Base-by-base conservation (phyloP, 306 rosid genomes). In the Sechiopsis laciniata region DNA sequence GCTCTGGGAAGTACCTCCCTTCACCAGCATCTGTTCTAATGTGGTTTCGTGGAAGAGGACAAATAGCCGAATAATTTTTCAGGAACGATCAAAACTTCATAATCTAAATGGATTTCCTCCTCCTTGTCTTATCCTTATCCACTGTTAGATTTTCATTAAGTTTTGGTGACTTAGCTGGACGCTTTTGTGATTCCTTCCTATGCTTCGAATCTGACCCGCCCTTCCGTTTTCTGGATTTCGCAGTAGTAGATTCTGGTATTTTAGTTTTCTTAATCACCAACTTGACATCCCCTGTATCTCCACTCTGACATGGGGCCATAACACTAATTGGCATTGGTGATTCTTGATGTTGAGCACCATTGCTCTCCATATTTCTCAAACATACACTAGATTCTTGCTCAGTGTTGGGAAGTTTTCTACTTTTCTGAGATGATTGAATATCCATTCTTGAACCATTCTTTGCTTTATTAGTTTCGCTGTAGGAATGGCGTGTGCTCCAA, bases 191-290 rank as follows among this genome's bases (percentile, higher is more conserved):
- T 77, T 51, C 74, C 29, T 29, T 53, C 37, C 57, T 75, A 14
- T 11, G 56, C 58, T 58, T 77, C 68, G 74, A 35, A 83, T 74
- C 75, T 13, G 83, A 71, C 75, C 57, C 37, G 37, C 37, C 65
- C 79, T 82, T 89, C 73, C 91, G 91, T 78, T 89, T 94, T 76
- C 85, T 77, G 76, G 85, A 71, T 19, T 64, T 84, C 9, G 71
- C 66, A 54, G 86, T 17, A 64, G 71, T 63, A 40, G 89, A 70
- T 35, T 78, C 86, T 20, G 54, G 81, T 64, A 76, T 76, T 75
- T 62, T 70, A 67, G 75, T 68, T 73, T 72, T 83, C 59, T 37
- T 76, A 55, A 82, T 22, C 26, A 9, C 75, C 54, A 35, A 62
- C 55, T 76, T 65, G 57, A 46, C 14, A 58, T 82, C 79, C 78